These are phyloP conservation scores for Cladosporium sp. DNA, from an alignment of 2,329 filamentous ascomycete species.

Conservation along the genomic window DNA sequence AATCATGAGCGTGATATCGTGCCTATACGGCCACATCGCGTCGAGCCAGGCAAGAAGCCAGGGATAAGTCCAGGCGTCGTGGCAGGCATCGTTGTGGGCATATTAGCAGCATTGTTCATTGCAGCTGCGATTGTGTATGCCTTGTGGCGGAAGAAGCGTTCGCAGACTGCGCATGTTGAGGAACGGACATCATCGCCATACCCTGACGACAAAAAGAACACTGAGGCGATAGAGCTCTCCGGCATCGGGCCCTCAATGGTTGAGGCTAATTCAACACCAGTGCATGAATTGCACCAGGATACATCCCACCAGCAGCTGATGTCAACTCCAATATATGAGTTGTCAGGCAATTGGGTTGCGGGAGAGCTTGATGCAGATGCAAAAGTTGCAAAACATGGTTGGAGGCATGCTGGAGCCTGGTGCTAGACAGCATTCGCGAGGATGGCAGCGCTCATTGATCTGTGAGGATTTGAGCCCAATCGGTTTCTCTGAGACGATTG, in stretches of 20 bases:
- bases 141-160: neutral
- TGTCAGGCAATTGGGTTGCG: neutral
- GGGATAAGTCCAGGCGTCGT: conserved; percentile 1
- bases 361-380: neutral
- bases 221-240: neutral
- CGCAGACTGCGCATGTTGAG: neutral
- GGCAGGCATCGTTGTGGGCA: conserved; percentile 7
- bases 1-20: neutral
- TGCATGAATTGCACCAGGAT: conserved; percentile 8
- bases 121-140: neutral
- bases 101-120: neutral
- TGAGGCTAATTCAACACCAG: neutral
- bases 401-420: neutral
- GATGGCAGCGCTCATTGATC: too few relatives aligned
- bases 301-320: conserved; percentile 4
- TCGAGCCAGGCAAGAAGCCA: neutral
- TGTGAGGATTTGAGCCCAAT: too few relatives aligned
- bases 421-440: too few relatives aligned
- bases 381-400: neutral
- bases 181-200: neutral
- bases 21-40: neutral
- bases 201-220: neutral
- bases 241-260: neutral
- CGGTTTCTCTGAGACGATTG: too few relatives aligned
- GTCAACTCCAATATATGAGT: conserved; percentile 8